These are phyloP conservation scores for Hemileccinum rubropunctum DNA, from an alignment of 768 basidiomycete species.

Conservation along the genomic window DNA sequence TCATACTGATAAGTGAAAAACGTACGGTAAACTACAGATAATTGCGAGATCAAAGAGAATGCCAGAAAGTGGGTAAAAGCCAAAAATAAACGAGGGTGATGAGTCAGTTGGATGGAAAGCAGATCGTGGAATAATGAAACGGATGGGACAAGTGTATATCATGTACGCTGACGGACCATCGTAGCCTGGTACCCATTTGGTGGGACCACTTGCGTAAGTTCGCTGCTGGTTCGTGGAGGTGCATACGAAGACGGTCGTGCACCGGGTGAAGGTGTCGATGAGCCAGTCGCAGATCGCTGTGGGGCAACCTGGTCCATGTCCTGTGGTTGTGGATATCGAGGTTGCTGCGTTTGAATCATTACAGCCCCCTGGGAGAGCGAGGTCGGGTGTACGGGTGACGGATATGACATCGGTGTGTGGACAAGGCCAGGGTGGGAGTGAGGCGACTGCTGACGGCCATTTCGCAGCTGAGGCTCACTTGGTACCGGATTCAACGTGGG, in stretches of 20 bases:
- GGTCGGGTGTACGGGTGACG: conserved; percentile 41
- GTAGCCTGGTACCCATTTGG: conserved; percentile 44
- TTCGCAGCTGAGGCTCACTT: conserved; percentile 37
- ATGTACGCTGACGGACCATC: conserved; percentile 51
- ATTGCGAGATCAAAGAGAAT: conserved; percentile 43
- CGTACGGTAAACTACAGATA: conserved; percentile 62
- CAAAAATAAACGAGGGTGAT: conserved; percentile 24
- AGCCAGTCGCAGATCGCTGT: conserved; percentile 39
- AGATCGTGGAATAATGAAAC: conserved; percentile 21
- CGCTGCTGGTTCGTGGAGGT: conserved; percentile 43
- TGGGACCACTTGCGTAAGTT: conserved; percentile 39
- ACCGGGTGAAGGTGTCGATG: conserved; percentile 32
- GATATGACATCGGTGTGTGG: conserved; percentile 45
- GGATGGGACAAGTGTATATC: conserved; percentile 20
- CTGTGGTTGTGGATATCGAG: conserved; percentile 39
- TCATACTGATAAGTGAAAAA: conserved; percentile 46
- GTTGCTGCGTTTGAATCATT: conserved; percentile 43
- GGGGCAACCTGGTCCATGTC: conserved; percentile 41
- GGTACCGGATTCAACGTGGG: conserved; percentile 41
- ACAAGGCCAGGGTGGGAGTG: conserved; percentile 39
- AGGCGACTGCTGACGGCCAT: conserved; percentile 39
- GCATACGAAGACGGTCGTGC: conserved; percentile 54
- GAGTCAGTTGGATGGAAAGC: conserved; percentile 27
- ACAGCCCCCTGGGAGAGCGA: conserved; percentile 44
- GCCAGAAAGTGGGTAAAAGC: conserved; percentile 25